Percentiles rank a stretch among this genome's conserved stretches.
phyloP scores from a whole-genome alignment of 2,329 filamentous ascomycete genomes.

The Penicillium verrucosum region DNA sequence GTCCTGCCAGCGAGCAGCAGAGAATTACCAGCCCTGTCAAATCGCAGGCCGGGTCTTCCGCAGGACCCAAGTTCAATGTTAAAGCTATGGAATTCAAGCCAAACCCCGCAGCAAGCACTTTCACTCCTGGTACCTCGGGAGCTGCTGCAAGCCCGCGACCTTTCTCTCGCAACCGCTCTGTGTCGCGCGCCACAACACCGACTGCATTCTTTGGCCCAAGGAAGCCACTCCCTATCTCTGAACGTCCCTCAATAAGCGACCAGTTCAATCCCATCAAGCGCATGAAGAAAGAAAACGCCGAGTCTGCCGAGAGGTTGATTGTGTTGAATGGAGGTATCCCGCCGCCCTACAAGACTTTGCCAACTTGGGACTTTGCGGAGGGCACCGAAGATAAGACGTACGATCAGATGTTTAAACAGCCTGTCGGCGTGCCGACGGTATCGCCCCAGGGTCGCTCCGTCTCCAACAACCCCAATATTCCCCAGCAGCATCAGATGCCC shows the following conservation, averaged over 20 bases:
- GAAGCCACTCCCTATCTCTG: constrained; percentile 63
- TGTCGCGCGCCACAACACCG: constrained; percentile 48
- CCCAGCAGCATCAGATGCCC: constrained; percentile 81
- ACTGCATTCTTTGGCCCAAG: constrained; percentile 63
- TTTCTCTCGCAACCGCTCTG: constrained; percentile 50
- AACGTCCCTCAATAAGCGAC: constrained; percentile 53
- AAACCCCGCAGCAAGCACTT: constrained; percentile 73
- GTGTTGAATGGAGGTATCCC: constrained; percentile 77
- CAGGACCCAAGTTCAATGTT: constrained; percentile 57
- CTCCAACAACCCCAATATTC: constrained; percentile 61
- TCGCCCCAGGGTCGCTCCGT: constrained; percentile 66
- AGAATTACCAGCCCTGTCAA: constrained; percentile 42
- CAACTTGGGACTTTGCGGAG: constrained; percentile 73
- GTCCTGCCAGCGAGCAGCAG: constrained; percentile 61
- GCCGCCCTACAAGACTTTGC: constrained; percentile 76
- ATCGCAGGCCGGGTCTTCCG: constrained; percentile 52
- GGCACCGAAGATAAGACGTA: constrained; percentile 75
- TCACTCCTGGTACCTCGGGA: constrained; percentile 71
- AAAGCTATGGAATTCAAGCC: constrained; percentile 76
- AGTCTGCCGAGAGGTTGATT: constrained; percentile 59
- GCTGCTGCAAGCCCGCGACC: constrained; percentile 64
- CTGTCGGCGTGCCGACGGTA: constrained; percentile 56
- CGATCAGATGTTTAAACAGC: constrained; percentile 73
- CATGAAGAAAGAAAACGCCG: constrained; percentile 62
- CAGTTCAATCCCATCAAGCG: constrained; percentile 66